A percentile compares a stretch with the other conserved stretches of the same genome.
Evolutionary conservation across 2,329 filamentous ascomycete species (phyloP).

Genomic region (Verticillium nubilum): DNA sequence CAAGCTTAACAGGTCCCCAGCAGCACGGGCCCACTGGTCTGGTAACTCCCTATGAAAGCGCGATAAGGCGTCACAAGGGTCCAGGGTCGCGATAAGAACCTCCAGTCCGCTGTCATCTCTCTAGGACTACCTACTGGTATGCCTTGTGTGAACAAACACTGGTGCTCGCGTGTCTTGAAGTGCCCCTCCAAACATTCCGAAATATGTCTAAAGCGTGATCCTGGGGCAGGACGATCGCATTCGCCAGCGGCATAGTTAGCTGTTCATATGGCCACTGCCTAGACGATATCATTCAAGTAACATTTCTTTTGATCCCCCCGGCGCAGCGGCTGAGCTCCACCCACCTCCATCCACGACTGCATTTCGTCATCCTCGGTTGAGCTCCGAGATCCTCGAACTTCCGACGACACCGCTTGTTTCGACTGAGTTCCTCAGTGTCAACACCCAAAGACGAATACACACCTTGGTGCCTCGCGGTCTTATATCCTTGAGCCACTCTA

Average conservation of each 20-base stretch:
- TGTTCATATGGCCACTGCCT: background rate
- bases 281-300: background rate
- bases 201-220: background rate
- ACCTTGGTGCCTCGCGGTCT: no score
- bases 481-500: background rate
- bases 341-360: conserved; percentile 5
- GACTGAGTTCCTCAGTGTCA: background rate
- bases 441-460: background rate
- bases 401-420: background rate
- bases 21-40: background rate
- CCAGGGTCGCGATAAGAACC: conserved; percentile 6
- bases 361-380: conserved; percentile 5
- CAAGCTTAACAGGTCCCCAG: background rate
- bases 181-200: conserved; percentile 10
- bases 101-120: conserved; percentile 2
- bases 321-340: background rate
- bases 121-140: no score
- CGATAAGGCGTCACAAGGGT: conserved; percentile 5
- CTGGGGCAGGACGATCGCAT: background rate
- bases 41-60: conserved; percentile 1
- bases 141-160: background rate
- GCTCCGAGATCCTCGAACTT: conserved; percentile 2
- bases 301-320: background rate
- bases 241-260: background rate
- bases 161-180: conserved; percentile 2